Conservation (phyloP, 2,329 filamentous ascomycete species). For the Coniella vitis region DNA sequence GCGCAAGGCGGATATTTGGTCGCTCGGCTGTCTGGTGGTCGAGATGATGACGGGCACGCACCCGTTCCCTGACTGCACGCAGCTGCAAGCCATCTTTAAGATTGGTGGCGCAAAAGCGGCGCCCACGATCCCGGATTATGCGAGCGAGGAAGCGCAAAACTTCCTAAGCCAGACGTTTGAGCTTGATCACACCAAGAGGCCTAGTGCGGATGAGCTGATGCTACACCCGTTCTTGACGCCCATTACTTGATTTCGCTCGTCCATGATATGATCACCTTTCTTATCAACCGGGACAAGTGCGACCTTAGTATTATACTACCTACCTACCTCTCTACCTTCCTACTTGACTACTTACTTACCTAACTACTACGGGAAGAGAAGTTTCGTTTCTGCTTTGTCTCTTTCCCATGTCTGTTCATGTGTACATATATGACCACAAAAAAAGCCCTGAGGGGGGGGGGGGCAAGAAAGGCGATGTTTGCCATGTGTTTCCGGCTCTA, state of each 20-base stretch:
- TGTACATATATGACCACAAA: conserved; percentile 5
- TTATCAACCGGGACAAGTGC: too few species aligned
- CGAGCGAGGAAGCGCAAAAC: conserved; percentile 72
- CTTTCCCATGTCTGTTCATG: not conserved
- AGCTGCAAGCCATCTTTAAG: conserved; percentile 97
- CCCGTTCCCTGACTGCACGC: conserved; percentile 93
- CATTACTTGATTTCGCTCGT: conserved; percentile 51
- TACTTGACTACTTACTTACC: not conserved
- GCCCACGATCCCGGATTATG: conserved; percentile 80
- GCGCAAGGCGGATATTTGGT: conserved; percentile 98
- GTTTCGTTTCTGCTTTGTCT: not conserved
- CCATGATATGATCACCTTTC: too few species aligned
- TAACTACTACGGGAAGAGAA: too few species aligned
- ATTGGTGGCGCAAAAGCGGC: conserved; percentile 84
- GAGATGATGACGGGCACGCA: conserved; percentile 99
- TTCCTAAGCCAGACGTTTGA: conserved; percentile 91
- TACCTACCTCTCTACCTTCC: not conserved
- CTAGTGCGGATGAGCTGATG: conserved; percentile 85
- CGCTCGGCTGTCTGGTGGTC: conserved; percentile 88
- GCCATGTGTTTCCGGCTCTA: conserved; percentile 9
- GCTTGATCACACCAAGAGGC: conserved; percentile 86
- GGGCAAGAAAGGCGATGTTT: conserved; percentile 2
- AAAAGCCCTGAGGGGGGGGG: too few species aligned
- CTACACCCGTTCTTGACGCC: conserved; percentile 74
- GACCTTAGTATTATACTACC: not conserved